Evolutionary conservation across 2,329 filamentous ascomycete species (phyloP).

Genomic region (Sporothrix luriei): DNA sequence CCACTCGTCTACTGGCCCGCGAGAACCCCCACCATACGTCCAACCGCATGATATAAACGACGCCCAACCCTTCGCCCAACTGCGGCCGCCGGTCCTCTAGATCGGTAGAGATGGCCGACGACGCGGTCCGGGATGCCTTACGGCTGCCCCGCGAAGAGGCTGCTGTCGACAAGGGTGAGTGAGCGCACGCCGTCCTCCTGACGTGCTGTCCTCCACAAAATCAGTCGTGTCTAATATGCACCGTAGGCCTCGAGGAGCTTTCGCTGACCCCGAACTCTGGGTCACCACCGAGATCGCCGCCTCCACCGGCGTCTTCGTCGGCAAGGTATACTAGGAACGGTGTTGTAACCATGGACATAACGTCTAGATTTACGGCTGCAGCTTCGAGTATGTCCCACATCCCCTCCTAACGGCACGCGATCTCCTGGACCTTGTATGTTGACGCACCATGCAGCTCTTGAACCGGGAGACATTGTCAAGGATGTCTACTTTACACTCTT

Average conservation of each 20-base stretch:
- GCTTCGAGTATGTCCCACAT: conserved; percentile 51
- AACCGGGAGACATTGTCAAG: conserved; percentile 83
- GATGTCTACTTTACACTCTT: conserved; percentile 94
- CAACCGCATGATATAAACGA: conserved; percentile 6
- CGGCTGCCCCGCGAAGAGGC: conserved; percentile 25
- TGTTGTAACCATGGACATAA: conserved; percentile 61
- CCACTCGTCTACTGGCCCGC: neutral
- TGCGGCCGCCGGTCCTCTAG: neutral
- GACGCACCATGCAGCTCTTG: conserved; percentile 58
- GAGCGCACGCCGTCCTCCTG: neutral
- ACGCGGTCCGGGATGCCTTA: conserved; percentile 28
- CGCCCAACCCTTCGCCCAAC: neutral
- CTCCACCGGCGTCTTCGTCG: conserved; percentile 41
- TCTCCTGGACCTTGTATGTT: neutral
- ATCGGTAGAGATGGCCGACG: conserved; percentile 26
- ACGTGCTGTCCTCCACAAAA: neutral
- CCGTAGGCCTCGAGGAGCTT: conserved; percentile 48
- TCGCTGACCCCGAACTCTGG: conserved; percentile 43
- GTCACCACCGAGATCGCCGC: conserved; percentile 42
- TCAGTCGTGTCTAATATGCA: neutral
- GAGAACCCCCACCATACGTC: neutral
- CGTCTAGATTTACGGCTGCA: conserved; percentile 57
- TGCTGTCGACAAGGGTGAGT: conserved; percentile 18
- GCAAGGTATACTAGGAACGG: conserved; percentile 50
- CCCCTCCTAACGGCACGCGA: neutral